A percentile compares a stretch with the other conserved stretches of the same genome.
These are phyloP conservation scores for Tricholoma hemisulphureum DNA, from an alignment of 768 basidiomycete species.

Conservation along the genomic window DNA sequence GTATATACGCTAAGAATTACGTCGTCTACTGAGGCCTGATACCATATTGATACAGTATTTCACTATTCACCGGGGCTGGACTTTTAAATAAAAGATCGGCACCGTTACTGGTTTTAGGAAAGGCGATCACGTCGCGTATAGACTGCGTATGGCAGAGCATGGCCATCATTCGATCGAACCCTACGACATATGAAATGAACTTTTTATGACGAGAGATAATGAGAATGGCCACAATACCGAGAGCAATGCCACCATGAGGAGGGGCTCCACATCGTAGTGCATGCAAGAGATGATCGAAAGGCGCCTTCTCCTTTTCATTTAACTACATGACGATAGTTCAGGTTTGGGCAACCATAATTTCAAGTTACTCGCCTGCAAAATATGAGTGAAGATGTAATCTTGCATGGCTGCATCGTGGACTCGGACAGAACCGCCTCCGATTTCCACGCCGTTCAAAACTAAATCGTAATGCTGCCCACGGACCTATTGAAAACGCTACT, in stretches of 20 bases:
- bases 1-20: constrained; percentile 14
- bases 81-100: constrained; percentile 88
- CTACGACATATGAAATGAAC: constrained; percentile 39
- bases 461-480: constrained; percentile 97
- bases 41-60: constrained; percentile 63
- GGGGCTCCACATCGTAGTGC: constrained; percentile 90
- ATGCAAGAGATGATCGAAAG: constrained; percentile 83
- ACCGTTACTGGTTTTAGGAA: constrained; percentile 86
- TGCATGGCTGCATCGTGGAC: constrained; percentile 89
- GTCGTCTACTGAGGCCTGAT: constrained; percentile 38
- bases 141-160: constrained; percentile 85
- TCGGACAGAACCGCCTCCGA: constrained; percentile 91
- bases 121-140: constrained; percentile 95
- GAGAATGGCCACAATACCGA: constrained; percentile 53
- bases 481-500: constrained; percentile 46
- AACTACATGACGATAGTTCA: constrained; percentile 47
- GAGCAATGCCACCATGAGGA: constrained; percentile 92
- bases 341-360: constrained; percentile 8
- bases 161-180: constrained; percentile 90
- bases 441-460: constrained; percentile 89
- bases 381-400: constrained; percentile 71
- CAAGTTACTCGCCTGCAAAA: constrained; percentile 64
- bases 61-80: constrained; percentile 58
- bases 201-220: constrained; percentile 13
- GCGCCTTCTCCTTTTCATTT: constrained; percentile 62